Evolutionary conservation across 768 basidiomycete genomes (phyloP), one percentile per base, ranked within the genome.

Genomic region (Harrya chromipes): DNA sequence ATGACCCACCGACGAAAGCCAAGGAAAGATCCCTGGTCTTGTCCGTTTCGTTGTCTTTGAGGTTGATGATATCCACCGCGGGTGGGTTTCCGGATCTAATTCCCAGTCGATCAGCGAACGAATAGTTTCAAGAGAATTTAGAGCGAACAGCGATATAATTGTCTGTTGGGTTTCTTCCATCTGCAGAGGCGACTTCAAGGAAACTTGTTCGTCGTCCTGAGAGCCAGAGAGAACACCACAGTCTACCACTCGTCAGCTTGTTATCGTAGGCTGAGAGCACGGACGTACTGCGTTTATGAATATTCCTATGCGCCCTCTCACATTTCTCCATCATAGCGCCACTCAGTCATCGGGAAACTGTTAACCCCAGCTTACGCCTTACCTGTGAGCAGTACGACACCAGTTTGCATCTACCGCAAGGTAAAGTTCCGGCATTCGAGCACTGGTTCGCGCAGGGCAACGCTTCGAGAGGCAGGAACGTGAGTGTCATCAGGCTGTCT

Each of bases 321-420:
- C 76, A 77, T 42, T 67, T 69, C 72, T 75, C 41, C 13, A 14
- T 14, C 14, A n/a, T 5, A 43, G 36, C 9, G 26, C 4, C 24
- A 40, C 35, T 37, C 6, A 50, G 34, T 8, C 29, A 38, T 23
- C 14, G 8, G 14, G 13, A 4, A 26, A 12, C 12, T 14, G 8
- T 16, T 17, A 19, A 21, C 16, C 8, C n/a, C 9, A 41, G 40
- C 17, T 3, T 7, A 2, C 7, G 5, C 1, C 58, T 46, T 40
- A 64, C 63, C 58, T 58, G 69, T 1, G 75, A 78, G 52, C 76
- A 78, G 46, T 77, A 78, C 6, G 68, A 69, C 13, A 73, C 75
- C 9, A 75, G 52, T 49, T 59, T 68, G 51, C 75, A 76, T 26
- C 43, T 55, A 31, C 39, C 35, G 35, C 61, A 64, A 39, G 52